Conservation (phyloP, 805 yeast species). For the Wickerhamiella shivajii region DNA sequence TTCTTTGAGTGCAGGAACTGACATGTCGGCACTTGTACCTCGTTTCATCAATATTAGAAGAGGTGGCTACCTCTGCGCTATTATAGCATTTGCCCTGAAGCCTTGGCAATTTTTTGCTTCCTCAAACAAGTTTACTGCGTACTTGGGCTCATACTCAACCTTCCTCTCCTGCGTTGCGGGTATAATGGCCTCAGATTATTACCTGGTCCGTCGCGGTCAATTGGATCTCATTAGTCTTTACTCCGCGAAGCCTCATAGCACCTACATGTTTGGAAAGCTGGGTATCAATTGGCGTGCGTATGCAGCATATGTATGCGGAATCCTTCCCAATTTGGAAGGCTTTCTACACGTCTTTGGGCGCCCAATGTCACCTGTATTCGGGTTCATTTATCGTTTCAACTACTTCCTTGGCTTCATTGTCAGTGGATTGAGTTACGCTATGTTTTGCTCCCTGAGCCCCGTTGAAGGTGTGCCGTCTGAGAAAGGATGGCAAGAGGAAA, state of each 20-base stretch:
- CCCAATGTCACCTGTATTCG: slow-evolving; percentile 62
- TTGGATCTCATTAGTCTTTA: slow-evolving; percentile 52
- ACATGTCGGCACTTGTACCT: slow-evolving; percentile 34
- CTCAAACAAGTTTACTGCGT: slow-evolving; percentile 62
- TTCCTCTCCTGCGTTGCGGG: slow-evolving; percentile 78
- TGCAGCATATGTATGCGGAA: slow-evolving; percentile 65
- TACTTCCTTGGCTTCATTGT: slow-evolving; percentile 57
- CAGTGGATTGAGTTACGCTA: slow-evolving; percentile 40
- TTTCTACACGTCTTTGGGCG: slow-evolving; percentile 64
- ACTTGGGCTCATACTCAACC: slow-evolving; percentile 66
- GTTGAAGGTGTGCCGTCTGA: slow-evolving; percentile 9
- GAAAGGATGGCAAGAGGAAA: slow-evolving; percentile 18
- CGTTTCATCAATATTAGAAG: slow-evolving; percentile 47
- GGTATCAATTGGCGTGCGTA: slow-evolving; percentile 81
- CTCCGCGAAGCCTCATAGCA: slow-evolving; percentile 29
- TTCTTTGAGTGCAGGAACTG: slow-evolving; percentile 36
- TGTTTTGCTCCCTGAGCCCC: slow-evolving; percentile 22
- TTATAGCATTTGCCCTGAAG: slow-evolving; percentile 52
- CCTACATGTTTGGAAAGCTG: slow-evolving; percentile 54
- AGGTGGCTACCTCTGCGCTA: slow-evolving; percentile 68
- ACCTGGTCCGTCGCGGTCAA: slow-evolving; percentile 58
- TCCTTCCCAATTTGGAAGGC: slow-evolving; percentile 73
- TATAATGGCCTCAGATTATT: slow-evolving; percentile 46
- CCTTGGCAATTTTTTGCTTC: slow-evolving; percentile 72
- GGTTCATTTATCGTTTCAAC: slow-evolving; percentile 51